Evolutionary conservation across 2,329 filamentous ascomycete genomes (phyloP), one percentile per base, ranked within the genome.

Genomic region (Ceratocystis destructans): DNA sequence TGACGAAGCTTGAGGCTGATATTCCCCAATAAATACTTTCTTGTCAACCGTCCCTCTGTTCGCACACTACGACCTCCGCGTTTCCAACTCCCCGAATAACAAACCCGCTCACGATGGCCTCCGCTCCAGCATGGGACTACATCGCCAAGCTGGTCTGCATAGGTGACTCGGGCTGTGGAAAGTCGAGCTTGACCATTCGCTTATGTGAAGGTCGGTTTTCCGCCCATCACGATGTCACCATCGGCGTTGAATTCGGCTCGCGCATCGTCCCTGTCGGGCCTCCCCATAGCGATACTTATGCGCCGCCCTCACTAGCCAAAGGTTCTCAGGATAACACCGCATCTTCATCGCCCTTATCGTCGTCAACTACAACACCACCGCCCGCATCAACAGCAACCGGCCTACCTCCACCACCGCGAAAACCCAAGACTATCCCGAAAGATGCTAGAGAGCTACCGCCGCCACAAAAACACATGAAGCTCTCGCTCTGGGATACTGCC

Each of bases 81-180:
- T 59, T n/a, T 37, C 31, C n/a, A 15, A 3, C 48, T 15, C 12
- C 7, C 8, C 28, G 8, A 28, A 33, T 10, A n/a, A 37, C 55
- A 31, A 33, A 59, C 33, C 15, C 3, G 2, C 17, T 28, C 61
- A 53, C 41, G 15, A 68, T 68, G 66, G 64, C 64, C 31, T 81
- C 82, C 73, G 75, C 78, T 70, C 83, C 86, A 73, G 87, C 90
- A 76, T 97, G 93, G 93, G 91, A 97, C 79, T 97, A 95, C 80
- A 99, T 97, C 75, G 92, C 93, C 76, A 99, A 99, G 78, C 89
- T 99, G 72, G 93, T 97, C 74, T 96, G 90, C 79, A 91, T 99
- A 73, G 94, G 94, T 76, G 94, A 97, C 79, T 94, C 89, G 59
- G 94, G 92, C 74, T 96, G 90, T 74, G 94, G 94, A 73, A 99